Evolutionary conservation across 306 rosid genomes (phyloP).

Genomic region (Trichosanthes truncata): DNA sequence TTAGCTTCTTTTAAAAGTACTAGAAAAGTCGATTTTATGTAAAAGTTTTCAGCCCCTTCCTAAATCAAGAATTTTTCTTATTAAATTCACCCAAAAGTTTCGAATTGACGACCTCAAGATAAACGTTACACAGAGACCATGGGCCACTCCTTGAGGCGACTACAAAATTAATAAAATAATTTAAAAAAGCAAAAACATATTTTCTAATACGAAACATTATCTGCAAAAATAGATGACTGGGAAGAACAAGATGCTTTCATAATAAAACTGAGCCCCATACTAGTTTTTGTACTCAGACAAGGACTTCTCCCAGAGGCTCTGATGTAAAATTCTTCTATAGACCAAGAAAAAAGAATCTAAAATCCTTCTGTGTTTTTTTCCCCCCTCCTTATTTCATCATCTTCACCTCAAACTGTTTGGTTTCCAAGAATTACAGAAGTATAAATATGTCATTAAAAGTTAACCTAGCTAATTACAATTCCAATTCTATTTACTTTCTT

Average conservation of each 20-base stretch:
- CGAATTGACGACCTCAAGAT: too few species aligned
- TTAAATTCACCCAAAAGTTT: too few species aligned
- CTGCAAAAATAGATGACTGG: neutral
- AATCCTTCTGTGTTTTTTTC: neutral
- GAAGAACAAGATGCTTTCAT: neutral
- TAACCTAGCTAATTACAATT: neutral
- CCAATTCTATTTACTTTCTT: slow-evolving; percentile 12
- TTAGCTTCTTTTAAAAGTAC: too few species aligned
- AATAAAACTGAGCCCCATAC: neutral
- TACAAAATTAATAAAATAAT: too few species aligned
- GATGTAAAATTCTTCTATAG: neutral
- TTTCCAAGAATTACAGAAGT: neutral
- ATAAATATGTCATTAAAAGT: neutral
- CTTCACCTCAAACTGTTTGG: neutral
- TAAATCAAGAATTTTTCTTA: too few species aligned
- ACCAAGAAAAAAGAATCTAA: neutral
- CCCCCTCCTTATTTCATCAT: neutral
- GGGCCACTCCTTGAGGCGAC: too few species aligned
- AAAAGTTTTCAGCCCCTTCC: too few species aligned
- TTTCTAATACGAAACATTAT: neutral
- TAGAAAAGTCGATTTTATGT: too few species aligned
- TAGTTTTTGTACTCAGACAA: neutral
- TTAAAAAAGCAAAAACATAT: neutral
- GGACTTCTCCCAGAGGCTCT: neutral
- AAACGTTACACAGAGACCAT: too few species aligned